phyloP scores from a whole-genome alignment of 1,284 basidiomycete genomes.

The Vanrija sp. region DNA sequence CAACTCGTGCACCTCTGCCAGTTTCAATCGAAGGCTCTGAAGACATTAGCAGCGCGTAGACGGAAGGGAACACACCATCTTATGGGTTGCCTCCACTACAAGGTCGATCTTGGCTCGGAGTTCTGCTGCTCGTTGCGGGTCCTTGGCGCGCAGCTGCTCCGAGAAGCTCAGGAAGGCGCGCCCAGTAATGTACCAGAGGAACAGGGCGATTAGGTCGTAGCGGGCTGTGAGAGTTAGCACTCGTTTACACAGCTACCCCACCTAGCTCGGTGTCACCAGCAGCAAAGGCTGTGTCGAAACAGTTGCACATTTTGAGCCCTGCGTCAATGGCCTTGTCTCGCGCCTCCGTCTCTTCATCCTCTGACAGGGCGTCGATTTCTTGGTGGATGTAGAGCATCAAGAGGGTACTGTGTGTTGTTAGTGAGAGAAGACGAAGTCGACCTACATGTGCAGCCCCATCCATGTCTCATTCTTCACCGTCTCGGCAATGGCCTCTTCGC shows the following conservation, averaged over 20 bases:
- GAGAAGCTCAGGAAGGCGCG: slow-evolving; percentile 3
- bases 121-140: slow-evolving; percentile 3
- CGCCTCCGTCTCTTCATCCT: slow-evolving; percentile 13
- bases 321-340: slow-evolving; percentile 23
- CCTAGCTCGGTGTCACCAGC: slow-evolving; percentile 23
- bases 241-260: slow-evolving; percentile 4
- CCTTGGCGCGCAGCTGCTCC: slow-evolving; percentile 12
- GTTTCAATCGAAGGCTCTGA: slow-evolving; percentile 1
- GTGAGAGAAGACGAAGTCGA: not conserved
- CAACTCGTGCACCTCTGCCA: slow-evolving; percentile 18
- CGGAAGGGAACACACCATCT: slow-evolving; percentile 1
- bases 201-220: slow-evolving; percentile 19
- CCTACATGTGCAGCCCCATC: slow-evolving; percentile 22
- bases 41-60: not conserved
- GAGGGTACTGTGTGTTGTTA: slow-evolving; percentile 6
- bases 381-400: slow-evolving; percentile 25
- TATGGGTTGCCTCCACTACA: slow-evolving; percentile 9
- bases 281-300: slow-evolving; percentile 17
- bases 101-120: slow-evolving; percentile 5
- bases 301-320: slow-evolving; percentile 19
- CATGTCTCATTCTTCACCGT: slow-evolving; percentile 21
- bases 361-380: slow-evolving; percentile 21
- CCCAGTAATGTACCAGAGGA: slow-evolving; percentile 12
- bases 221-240: not conserved
- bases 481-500: slow-evolving; percentile 9